These are phyloP conservation scores for Trametopsis cervina DNA, from an alignment of 768 basidiomycete species.

Conservation along the genomic window DNA sequence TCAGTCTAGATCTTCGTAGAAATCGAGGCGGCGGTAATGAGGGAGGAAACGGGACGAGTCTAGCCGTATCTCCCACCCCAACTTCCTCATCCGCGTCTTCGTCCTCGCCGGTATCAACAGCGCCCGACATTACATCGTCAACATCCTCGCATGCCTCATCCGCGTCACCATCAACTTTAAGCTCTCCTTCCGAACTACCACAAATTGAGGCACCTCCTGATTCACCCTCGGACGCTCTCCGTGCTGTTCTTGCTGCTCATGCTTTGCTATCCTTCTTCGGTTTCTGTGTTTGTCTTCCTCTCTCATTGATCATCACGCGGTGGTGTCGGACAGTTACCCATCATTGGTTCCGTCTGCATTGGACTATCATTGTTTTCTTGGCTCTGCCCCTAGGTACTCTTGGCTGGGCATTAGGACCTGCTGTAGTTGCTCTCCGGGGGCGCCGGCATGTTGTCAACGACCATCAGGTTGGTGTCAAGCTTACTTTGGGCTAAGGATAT, in stretches of 20 bases:
- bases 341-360: conserved; percentile 54
- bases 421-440: conserved; percentile 36
- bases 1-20: conserved; percentile 29
- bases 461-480: conserved; percentile 23
- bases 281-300: conserved; percentile 50
- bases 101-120: not conserved
- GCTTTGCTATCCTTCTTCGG: conserved; percentile 45
- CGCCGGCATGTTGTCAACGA: conserved; percentile 37
- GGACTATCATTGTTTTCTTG: conserved; percentile 39
- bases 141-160: conserved; percentile 5
- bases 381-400: conserved; percentile 42
- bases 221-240: conserved; percentile 18
- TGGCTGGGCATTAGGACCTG: conserved; percentile 42
- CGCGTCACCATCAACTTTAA: conserved; percentile 11
- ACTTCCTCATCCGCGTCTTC: not conserved
- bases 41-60: conserved; percentile 4
- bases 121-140: conserved; percentile 4
- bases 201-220: conserved; percentile 6
- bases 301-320: conserved; percentile 46
- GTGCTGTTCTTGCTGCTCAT: conserved; percentile 41
- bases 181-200: conserved; percentile 8
- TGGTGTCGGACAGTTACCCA: conserved; percentile 44
- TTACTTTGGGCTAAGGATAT: not conserved
- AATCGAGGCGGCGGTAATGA: conserved; percentile 9
- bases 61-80: not conserved